These are phyloP conservation scores for Tricholoma hemisulphureum DNA, from an alignment of 768 basidiomycete species.

Conservation along the genomic window DNA sequence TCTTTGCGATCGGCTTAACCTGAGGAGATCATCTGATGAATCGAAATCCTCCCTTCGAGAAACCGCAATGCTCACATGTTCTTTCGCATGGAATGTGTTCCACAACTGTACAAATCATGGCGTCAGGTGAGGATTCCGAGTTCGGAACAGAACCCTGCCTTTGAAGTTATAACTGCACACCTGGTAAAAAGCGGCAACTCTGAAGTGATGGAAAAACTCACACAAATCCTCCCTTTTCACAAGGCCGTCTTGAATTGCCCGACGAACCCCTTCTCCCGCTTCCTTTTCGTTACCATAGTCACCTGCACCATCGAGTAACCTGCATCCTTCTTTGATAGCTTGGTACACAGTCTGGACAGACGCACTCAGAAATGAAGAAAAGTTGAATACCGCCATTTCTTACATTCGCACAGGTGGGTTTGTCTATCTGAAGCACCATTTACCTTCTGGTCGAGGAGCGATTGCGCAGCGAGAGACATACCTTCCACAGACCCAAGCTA, in stretches of 20 bases:
- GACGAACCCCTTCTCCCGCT: slow-evolving; percentile 73
- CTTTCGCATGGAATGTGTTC: slow-evolving; percentile 85
- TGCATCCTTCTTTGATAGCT: slow-evolving; percentile 83
- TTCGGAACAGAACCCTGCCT: slow-evolving; percentile 40
- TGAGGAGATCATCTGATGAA: slow-evolving; percentile 19
- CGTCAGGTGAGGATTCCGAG: neutral
- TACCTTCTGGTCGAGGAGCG: slow-evolving; percentile 40
- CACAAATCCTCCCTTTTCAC: slow-evolving; percentile 88
- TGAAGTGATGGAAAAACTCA: slow-evolving; percentile 34
- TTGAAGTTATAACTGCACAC: slow-evolving; percentile 73
- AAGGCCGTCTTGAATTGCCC: slow-evolving; percentile 77
- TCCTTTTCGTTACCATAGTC: slow-evolving; percentile 92
- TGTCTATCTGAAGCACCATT: slow-evolving; percentile 55
- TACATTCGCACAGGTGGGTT: slow-evolving; percentile 59
- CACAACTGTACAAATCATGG: slow-evolving; percentile 51
- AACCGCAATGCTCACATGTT: slow-evolving; percentile 55
- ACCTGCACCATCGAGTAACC: slow-evolving; percentile 82
- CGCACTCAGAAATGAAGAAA: neutral
- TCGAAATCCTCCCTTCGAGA: neutral
- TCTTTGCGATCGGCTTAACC: slow-evolving; percentile 54
- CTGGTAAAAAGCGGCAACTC: slow-evolving; percentile 1
- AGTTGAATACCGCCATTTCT: slow-evolving; percentile 10
- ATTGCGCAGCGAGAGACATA: slow-evolving; percentile 17
- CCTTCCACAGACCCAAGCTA: slow-evolving; percentile 76
- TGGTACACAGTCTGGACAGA: slow-evolving; percentile 69